phyloP scores from a whole-genome alignment of 352 stramenopile species.

The Phytophthora cajani region DNA sequence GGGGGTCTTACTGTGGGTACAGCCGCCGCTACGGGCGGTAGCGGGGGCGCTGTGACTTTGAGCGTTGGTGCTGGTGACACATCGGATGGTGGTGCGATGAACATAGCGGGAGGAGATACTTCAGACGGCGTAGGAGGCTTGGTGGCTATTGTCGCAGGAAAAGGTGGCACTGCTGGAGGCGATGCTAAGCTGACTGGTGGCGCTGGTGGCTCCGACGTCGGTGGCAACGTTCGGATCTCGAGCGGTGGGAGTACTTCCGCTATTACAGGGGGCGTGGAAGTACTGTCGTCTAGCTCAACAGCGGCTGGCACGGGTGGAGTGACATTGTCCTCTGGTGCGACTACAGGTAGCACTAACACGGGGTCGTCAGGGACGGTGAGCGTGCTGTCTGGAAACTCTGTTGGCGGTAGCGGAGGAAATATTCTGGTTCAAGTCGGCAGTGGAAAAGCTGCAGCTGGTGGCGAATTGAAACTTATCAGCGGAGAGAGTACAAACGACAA shows the following conservation, averaged over 20 bases:
- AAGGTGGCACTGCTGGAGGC: conserved; percentile 31
- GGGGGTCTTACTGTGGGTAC: conserved; percentile 30
- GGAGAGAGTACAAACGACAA: conserved; percentile 17
- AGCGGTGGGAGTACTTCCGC: conserved; percentile 25
- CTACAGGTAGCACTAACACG: conserved; percentile 8
- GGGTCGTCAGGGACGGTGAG: conserved; percentile 16
- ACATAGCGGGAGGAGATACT: conserved; percentile 24
- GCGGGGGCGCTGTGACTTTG: conserved; percentile 26
- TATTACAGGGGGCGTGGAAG: conserved; percentile 5
- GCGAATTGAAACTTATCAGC: conserved; percentile 18
- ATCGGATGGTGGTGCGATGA: conserved; percentile 21
- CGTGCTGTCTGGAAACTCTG: conserved; percentile 12
- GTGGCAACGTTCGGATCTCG: conserved; percentile 30
- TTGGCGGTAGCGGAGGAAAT: conserved; percentile 11
- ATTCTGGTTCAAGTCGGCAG: conserved; percentile 19
- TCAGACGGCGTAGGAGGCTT: conserved; percentile 15
- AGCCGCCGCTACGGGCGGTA: conserved; percentile 19
- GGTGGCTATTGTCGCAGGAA: conserved; percentile 14
- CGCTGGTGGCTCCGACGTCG: conserved; percentile 11
- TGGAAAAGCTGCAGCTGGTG: conserved; percentile 18
- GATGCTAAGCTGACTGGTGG: conserved; percentile 27
- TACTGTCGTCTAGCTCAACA: conserved; percentile 12
- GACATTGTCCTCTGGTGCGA: conserved; percentile 15
- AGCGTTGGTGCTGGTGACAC: conserved; percentile 32
- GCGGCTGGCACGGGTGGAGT: conserved; percentile 13